These are phyloP conservation scores for Peronospora tabacina DNA, from an alignment of 352 stramenopile species.

Conservation along the genomic window DNA sequence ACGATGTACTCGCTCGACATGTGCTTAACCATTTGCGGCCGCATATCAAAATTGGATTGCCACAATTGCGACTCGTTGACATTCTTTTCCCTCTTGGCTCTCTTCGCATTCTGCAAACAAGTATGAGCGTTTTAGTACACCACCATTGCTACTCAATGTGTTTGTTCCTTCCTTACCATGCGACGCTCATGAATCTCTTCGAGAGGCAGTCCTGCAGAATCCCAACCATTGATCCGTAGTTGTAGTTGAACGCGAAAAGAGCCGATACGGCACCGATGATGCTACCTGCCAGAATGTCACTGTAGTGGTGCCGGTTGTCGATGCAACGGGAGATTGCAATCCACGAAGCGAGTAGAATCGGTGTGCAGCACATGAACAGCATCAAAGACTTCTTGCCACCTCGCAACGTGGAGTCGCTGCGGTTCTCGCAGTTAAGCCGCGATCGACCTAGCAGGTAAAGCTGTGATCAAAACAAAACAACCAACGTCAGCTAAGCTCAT, in stretches of 20 bases:
- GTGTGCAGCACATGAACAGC: slow-evolving; percentile 60
- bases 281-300: slow-evolving; percentile 59
- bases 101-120: slow-evolving; percentile 9
- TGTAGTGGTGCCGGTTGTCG: slow-evolving; percentile 85
- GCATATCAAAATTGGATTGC: slow-evolving; percentile 39
- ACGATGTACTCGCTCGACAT: slow-evolving; percentile 30
- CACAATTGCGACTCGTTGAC: slow-evolving; percentile 29
- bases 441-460: slow-evolving; percentile 69
- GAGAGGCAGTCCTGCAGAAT: slow-evolving; percentile 46
- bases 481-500: background rate
- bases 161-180: slow-evolving; percentile 31
- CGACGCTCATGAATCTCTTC: slow-evolving; percentile 43
- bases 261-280: slow-evolving; percentile 43
- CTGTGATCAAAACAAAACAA: slow-evolving; percentile 10
- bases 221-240: slow-evolving; percentile 54
- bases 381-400: slow-evolving; percentile 53
- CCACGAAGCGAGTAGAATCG: slow-evolving; percentile 56
- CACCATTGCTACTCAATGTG: slow-evolving; percentile 8
- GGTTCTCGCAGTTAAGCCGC: slow-evolving; percentile 52
- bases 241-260: slow-evolving; percentile 50
- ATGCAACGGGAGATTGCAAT: slow-evolving; percentile 65
- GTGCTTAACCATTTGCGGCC: slow-evolving; percentile 25
- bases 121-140: slow-evolving; percentile 10
- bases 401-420: slow-evolving; percentile 40
- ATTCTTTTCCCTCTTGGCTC: slow-evolving; percentile 13